phyloP scores from a whole-genome alignment of 2,329 filamentous ascomycete species.

The Botrytis medusae region DNA sequence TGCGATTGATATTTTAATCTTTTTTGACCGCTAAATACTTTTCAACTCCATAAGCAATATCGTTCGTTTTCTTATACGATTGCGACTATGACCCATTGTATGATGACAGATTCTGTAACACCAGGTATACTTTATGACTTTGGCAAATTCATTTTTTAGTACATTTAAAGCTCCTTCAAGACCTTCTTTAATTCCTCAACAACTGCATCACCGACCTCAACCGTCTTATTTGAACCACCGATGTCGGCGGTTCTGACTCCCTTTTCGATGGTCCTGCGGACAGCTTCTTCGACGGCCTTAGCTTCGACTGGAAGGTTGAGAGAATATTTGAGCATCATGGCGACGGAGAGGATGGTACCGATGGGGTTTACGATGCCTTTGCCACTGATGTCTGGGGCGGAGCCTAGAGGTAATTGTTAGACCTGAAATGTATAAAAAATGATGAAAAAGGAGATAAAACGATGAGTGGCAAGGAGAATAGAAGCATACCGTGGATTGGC shows the following conservation, averaged over 20 bases:
- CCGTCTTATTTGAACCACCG: constrained; percentile 71
- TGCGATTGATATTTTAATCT: background rate
- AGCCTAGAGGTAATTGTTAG: constrained; percentile 52
- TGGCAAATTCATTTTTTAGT: background rate
- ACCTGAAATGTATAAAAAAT: background rate
- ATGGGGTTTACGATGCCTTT: constrained; percentile 90
- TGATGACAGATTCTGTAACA: background rate
- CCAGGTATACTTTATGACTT: background rate
- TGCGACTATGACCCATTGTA: background rate
- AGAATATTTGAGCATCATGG: constrained; percentile 96
- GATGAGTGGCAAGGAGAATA: background rate
- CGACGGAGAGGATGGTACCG: constrained; percentile 85
- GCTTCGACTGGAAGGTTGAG: constrained; percentile 77
- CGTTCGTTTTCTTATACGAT: background rate
- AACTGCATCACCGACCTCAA: constrained; percentile 80
- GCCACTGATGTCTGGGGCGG: constrained; percentile 89
- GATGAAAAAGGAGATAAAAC: background rate
- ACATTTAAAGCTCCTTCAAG: constrained; percentile 43
- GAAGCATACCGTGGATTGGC: constrained; percentile 79
- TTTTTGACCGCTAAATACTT: background rate
- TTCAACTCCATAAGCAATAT: background rate
- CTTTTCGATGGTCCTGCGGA: constrained; percentile 74
- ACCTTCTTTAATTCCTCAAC: constrained; percentile 70
- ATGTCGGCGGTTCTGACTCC: constrained; percentile 82
- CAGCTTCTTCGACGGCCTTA: constrained; percentile 75